Evolutionary conservation across 371 early-diverging fungal species (phyloP).

Genomic region (Cokeromyces recurvatus): DNA sequence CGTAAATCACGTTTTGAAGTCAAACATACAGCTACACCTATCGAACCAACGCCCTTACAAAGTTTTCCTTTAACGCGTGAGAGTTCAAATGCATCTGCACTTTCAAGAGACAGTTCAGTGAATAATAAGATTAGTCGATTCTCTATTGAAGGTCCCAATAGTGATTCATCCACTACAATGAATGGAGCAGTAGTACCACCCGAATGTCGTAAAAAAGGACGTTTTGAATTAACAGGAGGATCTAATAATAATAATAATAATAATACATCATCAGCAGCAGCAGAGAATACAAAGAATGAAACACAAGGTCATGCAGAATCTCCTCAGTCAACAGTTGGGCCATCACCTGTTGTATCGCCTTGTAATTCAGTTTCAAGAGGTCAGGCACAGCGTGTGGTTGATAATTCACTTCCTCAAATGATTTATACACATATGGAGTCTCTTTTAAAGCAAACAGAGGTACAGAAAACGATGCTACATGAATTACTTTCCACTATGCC

Average conservation of each 20-base stretch:
- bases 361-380: slow-evolving; percentile 32
- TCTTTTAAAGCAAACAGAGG: slow-evolving; percentile 20
- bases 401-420: slow-evolving; percentile 13
- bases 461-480: slow-evolving; percentile 20
- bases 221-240: slow-evolving; percentile 29
- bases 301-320: slow-evolving; percentile 4
- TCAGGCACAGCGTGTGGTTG: slow-evolving; percentile 17
- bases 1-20: slow-evolving; percentile 28
- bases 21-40: slow-evolving; percentile 9
- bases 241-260: too few relatives aligned
- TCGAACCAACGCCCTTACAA: slow-evolving; percentile 6
- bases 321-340: slow-evolving; percentile 8
- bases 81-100: slow-evolving; percentile 14
- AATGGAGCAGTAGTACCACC: slow-evolving; percentile 6
- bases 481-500: slow-evolving; percentile 16
- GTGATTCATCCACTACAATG: too few relatives aligned
- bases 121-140: slow-evolving; percentile 33
- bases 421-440: slow-evolving; percentile 20
- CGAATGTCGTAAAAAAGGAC: slow-evolving; percentile 27
- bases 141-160: slow-evolving; percentile 24
- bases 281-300: not conserved
- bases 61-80: slow-evolving; percentile 23
- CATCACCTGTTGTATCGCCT: slow-evolving; percentile 25
- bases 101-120: slow-evolving; percentile 14
- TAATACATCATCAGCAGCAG: slow-evolving; percentile 2